phyloP scores from a whole-genome alignment of 495 filamentous ascomycete species.

The Neurospora tetraspora region DNA sequence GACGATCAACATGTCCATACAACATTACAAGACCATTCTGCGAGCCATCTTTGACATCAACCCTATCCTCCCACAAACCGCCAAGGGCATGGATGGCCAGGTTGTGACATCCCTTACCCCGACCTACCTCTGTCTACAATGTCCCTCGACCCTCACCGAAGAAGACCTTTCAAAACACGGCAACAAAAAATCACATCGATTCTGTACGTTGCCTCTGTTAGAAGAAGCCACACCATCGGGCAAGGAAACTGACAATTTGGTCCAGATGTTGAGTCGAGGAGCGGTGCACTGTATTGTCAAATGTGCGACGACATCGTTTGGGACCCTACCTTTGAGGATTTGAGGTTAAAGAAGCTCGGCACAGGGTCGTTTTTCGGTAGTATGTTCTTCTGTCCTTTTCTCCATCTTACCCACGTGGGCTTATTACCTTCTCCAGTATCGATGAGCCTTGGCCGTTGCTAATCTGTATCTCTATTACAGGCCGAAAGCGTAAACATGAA shows the following conservation, averaged over 20 bases:
- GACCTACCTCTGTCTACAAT: slow-evolving; percentile 64
- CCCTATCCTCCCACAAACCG: slow-evolving; percentile 40
- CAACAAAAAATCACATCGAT: slow-evolving; percentile 47
- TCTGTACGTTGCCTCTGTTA: slow-evolving; percentile 42
- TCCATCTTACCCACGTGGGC: neutral
- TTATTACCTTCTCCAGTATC: neutral
- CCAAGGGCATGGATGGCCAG: slow-evolving; percentile 33
- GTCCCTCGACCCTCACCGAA: slow-evolving; percentile 46
- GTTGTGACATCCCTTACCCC: slow-evolving; percentile 42
- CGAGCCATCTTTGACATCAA: slow-evolving; percentile 40
- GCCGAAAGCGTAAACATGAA: slow-evolving; percentile 51
- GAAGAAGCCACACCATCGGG: neutral
- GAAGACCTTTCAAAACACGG: slow-evolving; percentile 49
- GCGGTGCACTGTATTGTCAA: slow-evolving; percentile 70
- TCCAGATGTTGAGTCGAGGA: slow-evolving; percentile 72
- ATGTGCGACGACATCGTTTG: slow-evolving; percentile 79
- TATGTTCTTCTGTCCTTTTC: slow-evolving; percentile 1
- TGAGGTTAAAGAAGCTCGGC: slow-evolving; percentile 49
- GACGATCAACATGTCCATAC: slow-evolving; percentile 38
- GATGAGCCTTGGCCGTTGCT: neutral
- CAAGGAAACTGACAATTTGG: slow-evolving; percentile 8
- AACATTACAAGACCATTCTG: slow-evolving; percentile 44
- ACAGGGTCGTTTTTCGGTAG: slow-evolving; percentile 39
- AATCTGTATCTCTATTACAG: slow-evolving; percentile 5
- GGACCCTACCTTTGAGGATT: slow-evolving; percentile 71